These are phyloP conservation scores for Chaetomium olivaceum DNA, from an alignment of 2,329 filamentous ascomycete genomes.

Conservation along the genomic window DNA sequence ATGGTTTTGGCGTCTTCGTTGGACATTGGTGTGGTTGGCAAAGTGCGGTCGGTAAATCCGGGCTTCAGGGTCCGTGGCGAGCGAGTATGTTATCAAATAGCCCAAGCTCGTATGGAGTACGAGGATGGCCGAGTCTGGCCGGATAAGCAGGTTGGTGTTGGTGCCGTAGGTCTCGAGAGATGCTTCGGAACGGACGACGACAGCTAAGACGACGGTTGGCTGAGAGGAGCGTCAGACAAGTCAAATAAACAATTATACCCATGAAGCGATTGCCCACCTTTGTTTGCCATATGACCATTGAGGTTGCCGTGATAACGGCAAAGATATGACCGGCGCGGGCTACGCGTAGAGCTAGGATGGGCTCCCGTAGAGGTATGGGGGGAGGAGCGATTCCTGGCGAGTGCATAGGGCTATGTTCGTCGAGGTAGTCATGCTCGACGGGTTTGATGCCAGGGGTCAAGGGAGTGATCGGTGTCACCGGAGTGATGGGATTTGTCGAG, in stretches of 20 bases:
- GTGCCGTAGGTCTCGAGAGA: slow-evolving; percentile 82
- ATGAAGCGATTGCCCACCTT: slow-evolving; percentile 54
- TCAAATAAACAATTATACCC: background rate
- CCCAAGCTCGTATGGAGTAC: slow-evolving; percentile 84
- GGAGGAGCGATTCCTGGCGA: slow-evolving; percentile 35
- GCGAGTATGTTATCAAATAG: slow-evolving; percentile 90
- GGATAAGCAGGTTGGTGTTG: slow-evolving; percentile 80
- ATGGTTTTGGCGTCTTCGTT: slow-evolving; percentile 62
- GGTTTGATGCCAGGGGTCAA: slow-evolving; percentile 59
- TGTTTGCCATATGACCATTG: slow-evolving; percentile 94
- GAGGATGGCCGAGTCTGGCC: slow-evolving; percentile 88
- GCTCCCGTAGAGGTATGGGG: slow-evolving; percentile 56
- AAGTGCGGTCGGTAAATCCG: slow-evolving; percentile 85
- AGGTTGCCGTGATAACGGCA: slow-evolving; percentile 80
- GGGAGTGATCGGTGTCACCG: slow-evolving; percentile 55
- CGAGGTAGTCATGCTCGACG: slow-evolving; percentile 55
- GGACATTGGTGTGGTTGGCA: slow-evolving; percentile 63
- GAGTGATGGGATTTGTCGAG: slow-evolving; percentile 42
- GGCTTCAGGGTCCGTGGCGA: slow-evolving; percentile 79
- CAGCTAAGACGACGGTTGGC: slow-evolving; percentile 85
- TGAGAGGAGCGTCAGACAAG: slow-evolving; percentile 41
- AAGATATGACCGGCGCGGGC: slow-evolving; percentile 81
- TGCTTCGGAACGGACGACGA: slow-evolving; percentile 76
- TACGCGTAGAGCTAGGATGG: slow-evolving; percentile 72
- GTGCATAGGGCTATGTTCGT: slow-evolving; percentile 37